Evolutionary conservation across 305 asterid genomes (phyloP).

Genomic region (Rubia tinctorum): DNA sequence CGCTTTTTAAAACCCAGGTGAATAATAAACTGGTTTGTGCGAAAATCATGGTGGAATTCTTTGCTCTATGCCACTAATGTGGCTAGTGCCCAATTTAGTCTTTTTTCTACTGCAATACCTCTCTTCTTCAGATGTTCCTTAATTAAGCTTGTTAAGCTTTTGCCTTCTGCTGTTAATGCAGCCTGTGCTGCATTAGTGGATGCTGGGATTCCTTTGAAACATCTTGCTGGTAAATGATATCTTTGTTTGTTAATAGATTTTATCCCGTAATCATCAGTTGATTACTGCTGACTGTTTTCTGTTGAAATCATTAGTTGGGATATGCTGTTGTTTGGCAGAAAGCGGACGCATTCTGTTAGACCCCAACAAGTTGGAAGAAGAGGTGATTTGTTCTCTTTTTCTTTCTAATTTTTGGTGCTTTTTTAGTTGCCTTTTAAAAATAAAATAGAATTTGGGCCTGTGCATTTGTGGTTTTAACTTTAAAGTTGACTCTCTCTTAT

Average conservation of each 20-base stretch:
- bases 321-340: conserved; percentile 66
- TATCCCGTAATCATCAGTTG: conserved; percentile 7
- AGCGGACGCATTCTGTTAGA: conserved; percentile 61
- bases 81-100: no score
- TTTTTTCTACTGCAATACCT: not conserved
- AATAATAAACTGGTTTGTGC: not conserved
- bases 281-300: conserved; percentile 20
- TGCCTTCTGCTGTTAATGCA: conserved; percentile 91
- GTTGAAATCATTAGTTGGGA: conserved; percentile 53
- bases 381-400: conserved; percentile 34
- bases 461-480: not conserved
- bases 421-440: not conserved
- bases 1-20: no score
- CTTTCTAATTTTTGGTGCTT: not conserved
- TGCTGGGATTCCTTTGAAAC: conserved; percentile 90
- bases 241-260: conserved; percentile 5
- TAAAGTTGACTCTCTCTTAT: not conserved
- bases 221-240: conserved; percentile 57
- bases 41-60: not conserved
- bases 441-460: conserved; percentile 11
- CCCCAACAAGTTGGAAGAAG: conserved; percentile 78
- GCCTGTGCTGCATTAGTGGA: conserved; percentile 86
- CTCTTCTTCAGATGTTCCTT: conserved; percentile 39
- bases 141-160: conserved; percentile 63
- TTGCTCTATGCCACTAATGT: not conserved